Evolutionary conservation across 441 rosid species (phyloP).

Genomic region (Pelargonium fulgidum): DNA sequence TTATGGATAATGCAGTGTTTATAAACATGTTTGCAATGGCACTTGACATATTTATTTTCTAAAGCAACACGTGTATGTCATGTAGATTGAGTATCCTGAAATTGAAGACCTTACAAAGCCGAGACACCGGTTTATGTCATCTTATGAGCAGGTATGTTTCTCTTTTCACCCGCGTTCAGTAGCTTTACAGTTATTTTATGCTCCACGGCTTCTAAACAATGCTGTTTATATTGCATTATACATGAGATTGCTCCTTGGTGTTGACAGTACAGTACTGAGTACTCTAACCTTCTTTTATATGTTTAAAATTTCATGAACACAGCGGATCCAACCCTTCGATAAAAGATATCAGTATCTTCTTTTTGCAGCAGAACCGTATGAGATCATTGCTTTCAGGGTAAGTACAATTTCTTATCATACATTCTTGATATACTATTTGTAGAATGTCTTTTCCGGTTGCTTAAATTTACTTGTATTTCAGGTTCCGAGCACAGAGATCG

Average conservation of each 20-base stretch:
- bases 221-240: neutral
- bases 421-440: neutral
- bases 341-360: constrained; percentile 83
- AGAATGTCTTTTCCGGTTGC: constrained; percentile 4
- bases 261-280: neutral
- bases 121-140: constrained; percentile 88
- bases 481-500: constrained; percentile 98
- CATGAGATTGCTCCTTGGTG: neutral
- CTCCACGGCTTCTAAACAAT: neutral
- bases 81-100: constrained; percentile 92
- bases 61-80: neutral
- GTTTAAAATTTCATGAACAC: constrained; percentile 22
- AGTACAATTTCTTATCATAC: neutral
- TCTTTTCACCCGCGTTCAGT: neutral
- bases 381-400: constrained; percentile 92
- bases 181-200: too few relatives aligned
- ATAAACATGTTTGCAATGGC: neutral
- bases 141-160: constrained; percentile 70
- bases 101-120: constrained; percentile 84
- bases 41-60: neutral
- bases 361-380: constrained; percentile 95
- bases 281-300: constrained; percentile 8
- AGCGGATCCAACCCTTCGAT: constrained; percentile 78
- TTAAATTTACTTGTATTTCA: constrained; percentile 22
- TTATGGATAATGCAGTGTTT: neutral